phyloP scores from a whole-genome alignment of 1,284 basidiomycete genomes.

The Trichosporon inkin region DNA sequence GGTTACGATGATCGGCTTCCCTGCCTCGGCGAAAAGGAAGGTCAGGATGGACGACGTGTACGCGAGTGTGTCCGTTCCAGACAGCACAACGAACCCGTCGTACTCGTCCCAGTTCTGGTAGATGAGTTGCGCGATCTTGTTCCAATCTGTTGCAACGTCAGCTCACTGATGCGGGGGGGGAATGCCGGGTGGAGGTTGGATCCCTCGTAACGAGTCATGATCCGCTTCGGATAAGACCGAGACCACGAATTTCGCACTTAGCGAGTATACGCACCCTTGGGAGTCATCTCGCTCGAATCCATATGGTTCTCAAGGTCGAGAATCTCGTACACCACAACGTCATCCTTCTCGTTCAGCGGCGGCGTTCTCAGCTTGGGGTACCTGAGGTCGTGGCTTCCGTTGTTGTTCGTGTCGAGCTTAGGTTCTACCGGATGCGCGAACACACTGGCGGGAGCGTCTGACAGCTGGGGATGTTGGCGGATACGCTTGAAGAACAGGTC shows the following conservation, averaged over 20 bases:
- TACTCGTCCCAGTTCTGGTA: slow-evolving; percentile 43
- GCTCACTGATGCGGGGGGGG: neutral
- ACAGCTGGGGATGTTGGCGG: slow-evolving; percentile 42
- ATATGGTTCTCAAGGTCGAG: slow-evolving; percentile 46
- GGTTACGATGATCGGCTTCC: slow-evolving; percentile 47
- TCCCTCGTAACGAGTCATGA: neutral
- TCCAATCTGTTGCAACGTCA: slow-evolving; percentile 39
- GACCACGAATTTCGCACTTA: neutral
- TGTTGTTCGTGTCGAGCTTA: neutral
- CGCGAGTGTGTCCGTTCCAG: slow-evolving; percentile 46
- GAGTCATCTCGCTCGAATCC: slow-evolving; percentile 47
- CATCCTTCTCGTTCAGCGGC: slow-evolving; percentile 35
- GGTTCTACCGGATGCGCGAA: slow-evolving; percentile 11
- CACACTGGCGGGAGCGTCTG: slow-evolving; percentile 18
- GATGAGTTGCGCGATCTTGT: slow-evolving; percentile 41
- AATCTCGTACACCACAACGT: slow-evolving; percentile 42
- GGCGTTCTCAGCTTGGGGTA: slow-evolving; percentile 43
- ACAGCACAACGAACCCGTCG: slow-evolving; percentile 45
- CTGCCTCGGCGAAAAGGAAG: slow-evolving; percentile 42
- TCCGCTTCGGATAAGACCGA: slow-evolving; percentile 5
- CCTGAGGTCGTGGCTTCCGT: slow-evolving; percentile 30
- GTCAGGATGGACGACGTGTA: slow-evolving; percentile 46
- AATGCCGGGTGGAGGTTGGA: neutral
- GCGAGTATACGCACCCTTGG: slow-evolving; percentile 32
- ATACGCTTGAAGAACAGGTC: slow-evolving; percentile 46